Evolutionary conservation across 371 early-diverging fungal genomes (phyloP).

Genomic region (Rhizopus microsporus): DNA sequence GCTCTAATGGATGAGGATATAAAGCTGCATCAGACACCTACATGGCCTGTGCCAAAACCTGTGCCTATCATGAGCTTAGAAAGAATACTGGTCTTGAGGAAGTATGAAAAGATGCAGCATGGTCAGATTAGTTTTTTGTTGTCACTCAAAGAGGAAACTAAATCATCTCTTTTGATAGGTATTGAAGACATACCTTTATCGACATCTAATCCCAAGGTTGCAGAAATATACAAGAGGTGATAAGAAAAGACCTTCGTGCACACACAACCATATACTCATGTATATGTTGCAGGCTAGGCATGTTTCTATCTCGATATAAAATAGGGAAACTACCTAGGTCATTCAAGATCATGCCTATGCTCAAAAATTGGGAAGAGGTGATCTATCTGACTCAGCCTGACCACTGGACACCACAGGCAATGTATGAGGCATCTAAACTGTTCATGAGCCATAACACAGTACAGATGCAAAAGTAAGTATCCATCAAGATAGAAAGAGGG

Average conservation of each 20-base stretch:
- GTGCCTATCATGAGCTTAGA: neutral
- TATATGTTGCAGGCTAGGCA: slow-evolving; percentile 68
- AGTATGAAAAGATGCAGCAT: slow-evolving; percentile 1
- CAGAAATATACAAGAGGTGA: slow-evolving; percentile 91
- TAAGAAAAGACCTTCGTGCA: slow-evolving; percentile 3
- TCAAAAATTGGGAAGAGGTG: slow-evolving; percentile 93
- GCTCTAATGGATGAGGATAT: neutral
- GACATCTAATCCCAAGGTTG: slow-evolving; percentile 80
- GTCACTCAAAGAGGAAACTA: neutral
- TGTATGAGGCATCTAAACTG: slow-evolving; percentile 89
- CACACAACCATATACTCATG: neutral
- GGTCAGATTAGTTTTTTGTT: neutral
- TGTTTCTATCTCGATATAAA: slow-evolving; percentile 83
- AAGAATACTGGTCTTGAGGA: neutral
- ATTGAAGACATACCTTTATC: slow-evolving; percentile 7
- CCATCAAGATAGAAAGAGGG: neutral
- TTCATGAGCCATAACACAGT: slow-evolving; percentile 91
- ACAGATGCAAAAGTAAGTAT: slow-evolving; percentile 70
- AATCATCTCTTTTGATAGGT: neutral
- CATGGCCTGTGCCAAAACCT: neutral
- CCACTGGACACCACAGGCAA: slow-evolving; percentile 93
- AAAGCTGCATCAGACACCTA: neutral
- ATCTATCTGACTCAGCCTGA: slow-evolving; percentile 86
- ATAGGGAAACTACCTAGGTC: slow-evolving; percentile 91
- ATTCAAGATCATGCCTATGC: slow-evolving; percentile 93